Evolutionary conservation across 345 rosid species (phyloP).

Genomic region (Psidium guajava): DNA sequence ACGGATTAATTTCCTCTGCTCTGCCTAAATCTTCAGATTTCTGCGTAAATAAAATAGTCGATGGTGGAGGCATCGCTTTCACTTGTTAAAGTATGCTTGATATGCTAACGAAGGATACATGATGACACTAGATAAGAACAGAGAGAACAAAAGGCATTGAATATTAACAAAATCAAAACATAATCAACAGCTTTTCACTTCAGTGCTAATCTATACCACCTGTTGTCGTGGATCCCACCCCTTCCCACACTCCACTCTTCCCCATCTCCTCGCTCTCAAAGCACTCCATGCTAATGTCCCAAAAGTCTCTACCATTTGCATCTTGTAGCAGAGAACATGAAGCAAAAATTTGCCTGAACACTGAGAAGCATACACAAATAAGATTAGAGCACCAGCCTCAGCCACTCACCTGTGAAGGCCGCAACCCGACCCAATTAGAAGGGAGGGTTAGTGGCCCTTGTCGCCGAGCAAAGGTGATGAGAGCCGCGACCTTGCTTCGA

Average conservation of each 20-base stretch:
- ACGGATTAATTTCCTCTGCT: no score
- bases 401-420: neutral
- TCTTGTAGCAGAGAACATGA: conserved; percentile 29
- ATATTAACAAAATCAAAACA: neutral
- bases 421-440: neutral
- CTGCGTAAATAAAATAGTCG: no score
- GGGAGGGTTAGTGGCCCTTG: neutral
- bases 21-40: no score
- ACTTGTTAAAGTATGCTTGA: neutral
- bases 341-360: neutral
- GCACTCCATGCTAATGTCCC: conserved; percentile 81
- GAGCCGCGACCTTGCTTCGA: neutral
- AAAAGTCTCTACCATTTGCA: conserved; percentile 81
- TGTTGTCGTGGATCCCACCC: conserved; percentile 66
- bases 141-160: neutral
- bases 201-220: conserved; percentile 75
- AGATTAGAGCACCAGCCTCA: neutral
- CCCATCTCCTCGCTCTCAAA: conserved; percentile 74
- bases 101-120: neutral
- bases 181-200: neutral
- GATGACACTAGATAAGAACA: neutral
- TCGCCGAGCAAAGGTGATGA: neutral
- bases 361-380: no score
- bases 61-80: no score
- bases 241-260: conserved; percentile 74